Conservation (phyloP, 305 asterid genomes). For the Andrographis paniculata region DNA sequence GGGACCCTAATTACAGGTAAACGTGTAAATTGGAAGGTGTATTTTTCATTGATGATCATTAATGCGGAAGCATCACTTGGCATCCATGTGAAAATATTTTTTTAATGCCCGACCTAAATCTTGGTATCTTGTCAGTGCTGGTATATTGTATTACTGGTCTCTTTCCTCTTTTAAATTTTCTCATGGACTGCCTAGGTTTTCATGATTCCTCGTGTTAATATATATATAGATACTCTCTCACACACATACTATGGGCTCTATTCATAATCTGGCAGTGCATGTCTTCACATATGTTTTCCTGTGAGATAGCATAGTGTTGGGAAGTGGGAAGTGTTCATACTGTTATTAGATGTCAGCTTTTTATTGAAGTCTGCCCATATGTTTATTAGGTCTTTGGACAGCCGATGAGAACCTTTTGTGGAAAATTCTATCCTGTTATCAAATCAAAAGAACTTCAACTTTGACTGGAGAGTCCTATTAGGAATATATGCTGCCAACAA, state of each 20-base stretch:
- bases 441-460: too few species aligned
- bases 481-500: too few species aligned
- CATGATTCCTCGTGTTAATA: too few species aligned
- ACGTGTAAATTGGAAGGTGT: background rate
- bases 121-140: too few species aligned
- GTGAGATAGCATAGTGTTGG: background rate
- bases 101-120: slow-evolving; percentile 9
- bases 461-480: too few species aligned
- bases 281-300: background rate
- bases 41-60: slow-evolving; percentile 1
- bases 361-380: background rate
- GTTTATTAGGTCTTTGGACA: background rate
- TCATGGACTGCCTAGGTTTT: background rate
- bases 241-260: background rate
- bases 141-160: too few species aligned
- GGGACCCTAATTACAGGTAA: slow-evolving; percentile 99
- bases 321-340: background rate
- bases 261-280: background rate
- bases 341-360: background rate
- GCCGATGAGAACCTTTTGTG: too few species aligned
- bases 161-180: background rate
- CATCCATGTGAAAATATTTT: slow-evolving; percentile 4
- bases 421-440: too few species aligned
- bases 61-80: slow-evolving; percentile 14
- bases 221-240: too few species aligned